Evolutionary conservation across 345 rosid species (phyloP).

Genomic region (Eucalyptus camaldulensis): DNA sequence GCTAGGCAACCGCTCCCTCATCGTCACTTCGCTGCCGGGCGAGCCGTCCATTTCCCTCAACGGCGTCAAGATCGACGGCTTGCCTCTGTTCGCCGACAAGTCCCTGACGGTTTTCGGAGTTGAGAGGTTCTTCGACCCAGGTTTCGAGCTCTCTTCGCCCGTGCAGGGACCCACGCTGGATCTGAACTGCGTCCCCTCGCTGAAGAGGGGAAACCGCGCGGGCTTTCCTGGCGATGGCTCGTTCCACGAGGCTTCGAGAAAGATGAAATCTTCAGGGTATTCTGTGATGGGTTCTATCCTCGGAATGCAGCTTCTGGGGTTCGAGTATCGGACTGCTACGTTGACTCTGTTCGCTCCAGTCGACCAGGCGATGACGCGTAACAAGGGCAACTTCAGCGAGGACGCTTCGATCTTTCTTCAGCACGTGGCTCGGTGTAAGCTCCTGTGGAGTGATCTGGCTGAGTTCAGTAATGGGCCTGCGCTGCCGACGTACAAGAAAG

Average conservation of each 20-base stretch:
- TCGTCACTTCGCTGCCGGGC: conserved; percentile 7
- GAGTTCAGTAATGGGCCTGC: conserved; percentile 3
- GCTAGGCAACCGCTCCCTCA: conserved; percentile 14
- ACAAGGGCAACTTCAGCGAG: not conserved
- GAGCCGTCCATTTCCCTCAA: conserved; percentile 7
- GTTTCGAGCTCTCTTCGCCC: not conserved
- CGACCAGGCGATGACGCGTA: conserved; percentile 6
- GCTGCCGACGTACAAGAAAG: conserved; percentile 10
- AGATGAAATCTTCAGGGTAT: conserved; percentile 20
- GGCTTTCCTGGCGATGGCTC: not conserved
- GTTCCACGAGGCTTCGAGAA: conserved; percentile 3
- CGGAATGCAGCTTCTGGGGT: conserved; percentile 20
- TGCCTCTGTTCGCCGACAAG: conserved; percentile 21
- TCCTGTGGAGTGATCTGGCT: conserved; percentile 17
- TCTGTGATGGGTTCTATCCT: conserved; percentile 33
- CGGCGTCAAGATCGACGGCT: conserved; percentile 10
- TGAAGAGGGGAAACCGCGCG: not conserved
- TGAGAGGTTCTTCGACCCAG: conserved; percentile 13
- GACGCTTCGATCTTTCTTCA: conserved; percentile 14
- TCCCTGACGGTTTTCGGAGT: conserved; percentile 20
- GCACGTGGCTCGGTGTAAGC: conserved; percentile 20
- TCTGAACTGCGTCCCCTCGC: not conserved
- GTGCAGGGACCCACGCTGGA: not conserved
- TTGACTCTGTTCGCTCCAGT: conserved; percentile 34
- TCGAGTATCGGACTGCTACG: not conserved